phyloP scores from a whole-genome alignment of 208 protist species.

The Trypanosoma caninum region DNA sequence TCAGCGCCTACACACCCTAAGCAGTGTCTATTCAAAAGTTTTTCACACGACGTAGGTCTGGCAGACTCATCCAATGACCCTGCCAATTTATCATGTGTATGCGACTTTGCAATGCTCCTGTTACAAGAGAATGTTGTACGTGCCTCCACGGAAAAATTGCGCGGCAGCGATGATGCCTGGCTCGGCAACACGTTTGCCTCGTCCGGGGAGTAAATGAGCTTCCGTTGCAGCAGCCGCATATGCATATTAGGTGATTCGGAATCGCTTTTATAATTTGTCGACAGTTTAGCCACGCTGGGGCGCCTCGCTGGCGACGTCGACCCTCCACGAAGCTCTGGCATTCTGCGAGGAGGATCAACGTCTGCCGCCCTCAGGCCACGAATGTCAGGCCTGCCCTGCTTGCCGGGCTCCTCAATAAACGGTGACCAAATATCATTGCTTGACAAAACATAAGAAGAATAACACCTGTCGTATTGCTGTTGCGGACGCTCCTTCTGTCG shows the following conservation, averaged over 20 bases:
- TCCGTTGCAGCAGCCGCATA: not conserved
- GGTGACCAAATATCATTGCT: not conserved
- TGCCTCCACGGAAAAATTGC: not conserved
- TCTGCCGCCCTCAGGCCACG: not conserved
- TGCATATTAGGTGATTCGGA: not conserved
- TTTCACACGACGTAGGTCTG: no score
- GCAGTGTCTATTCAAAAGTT: no score
- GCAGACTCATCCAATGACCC: no score
- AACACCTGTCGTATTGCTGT: no score
- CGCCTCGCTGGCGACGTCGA: not conserved
- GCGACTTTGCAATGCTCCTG: no score
- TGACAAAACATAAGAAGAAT: no score
- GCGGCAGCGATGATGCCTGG: no score
- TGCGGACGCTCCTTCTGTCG: not conserved
- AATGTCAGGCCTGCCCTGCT: not conserved
- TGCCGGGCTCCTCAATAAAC: constrained; percentile 10
- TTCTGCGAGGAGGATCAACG: not conserved
- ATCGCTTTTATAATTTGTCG: not conserved
- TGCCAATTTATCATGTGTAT: no score
- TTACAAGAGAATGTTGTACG: no score
- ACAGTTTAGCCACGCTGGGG: not conserved
- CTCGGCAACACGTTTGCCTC: not conserved
- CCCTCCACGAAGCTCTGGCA: not conserved
- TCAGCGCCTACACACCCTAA: no score
- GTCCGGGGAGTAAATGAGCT: constrained; percentile 4